Conservation (phyloP, 768 basidiomycete genomes). For the Sarcodon aspratus region DNA sequence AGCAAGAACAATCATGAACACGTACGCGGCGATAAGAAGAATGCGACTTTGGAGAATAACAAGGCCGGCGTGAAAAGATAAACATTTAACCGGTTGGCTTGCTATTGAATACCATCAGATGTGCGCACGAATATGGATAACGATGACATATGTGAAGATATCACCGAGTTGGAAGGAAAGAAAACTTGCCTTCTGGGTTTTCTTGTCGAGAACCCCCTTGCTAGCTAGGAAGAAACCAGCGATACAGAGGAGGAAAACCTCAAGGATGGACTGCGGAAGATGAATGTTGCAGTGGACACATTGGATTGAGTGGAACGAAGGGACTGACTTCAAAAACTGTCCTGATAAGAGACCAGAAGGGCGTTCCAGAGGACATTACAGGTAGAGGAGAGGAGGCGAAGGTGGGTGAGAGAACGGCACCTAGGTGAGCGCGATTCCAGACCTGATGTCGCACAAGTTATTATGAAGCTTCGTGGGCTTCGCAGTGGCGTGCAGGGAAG, state of each 20-base stretch:
- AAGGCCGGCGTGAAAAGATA: conserved; percentile 84
- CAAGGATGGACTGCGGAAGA: conserved; percentile 62
- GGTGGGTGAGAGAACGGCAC: not conserved
- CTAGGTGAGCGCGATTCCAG: conserved; percentile 4
- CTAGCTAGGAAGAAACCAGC: conserved; percentile 76
- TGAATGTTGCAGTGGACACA: not conserved
- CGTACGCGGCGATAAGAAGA: conserved; percentile 64
- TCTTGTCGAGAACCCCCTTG: conserved; percentile 77
- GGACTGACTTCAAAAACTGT: conserved; percentile 46
- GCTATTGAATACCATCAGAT: conserved; percentile 23
- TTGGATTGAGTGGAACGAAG: not conserved
- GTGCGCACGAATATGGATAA: not conserved
- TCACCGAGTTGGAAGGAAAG: not conserved
- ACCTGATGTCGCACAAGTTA: too few species aligned
- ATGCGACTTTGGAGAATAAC: conserved; percentile 91
- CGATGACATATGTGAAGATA: conserved; percentile 2
- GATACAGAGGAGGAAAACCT: conserved; percentile 80
- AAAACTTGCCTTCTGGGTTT: conserved; percentile 72
- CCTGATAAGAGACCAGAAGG: conserved; percentile 27
- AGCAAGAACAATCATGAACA: not conserved
- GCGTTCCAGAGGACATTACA: not conserved
- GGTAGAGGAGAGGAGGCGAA: not conserved
- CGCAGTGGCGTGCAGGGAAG: too few species aligned
- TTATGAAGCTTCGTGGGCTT: too few species aligned
- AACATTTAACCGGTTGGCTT: conserved; percentile 75